Evolutionary conservation across 2,329 filamentous ascomycete genomes (phyloP).

Genomic region (Fusarium annulatum): DNA sequence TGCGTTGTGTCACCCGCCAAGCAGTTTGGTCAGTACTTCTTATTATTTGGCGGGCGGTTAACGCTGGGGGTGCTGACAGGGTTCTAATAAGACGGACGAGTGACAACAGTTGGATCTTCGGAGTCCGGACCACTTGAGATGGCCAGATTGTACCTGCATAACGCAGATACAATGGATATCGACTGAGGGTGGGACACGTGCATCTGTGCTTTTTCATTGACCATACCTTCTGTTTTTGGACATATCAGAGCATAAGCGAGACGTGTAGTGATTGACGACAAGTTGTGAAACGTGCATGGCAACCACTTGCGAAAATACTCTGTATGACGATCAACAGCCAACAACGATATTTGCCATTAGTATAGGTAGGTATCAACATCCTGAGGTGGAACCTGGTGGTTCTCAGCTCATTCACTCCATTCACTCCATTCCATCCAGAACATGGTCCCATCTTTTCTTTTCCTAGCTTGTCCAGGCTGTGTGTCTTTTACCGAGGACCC

Average conservation of each 20-base stretch:
- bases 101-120: constrained; percentile 38
- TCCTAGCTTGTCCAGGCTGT: constrained; percentile 9
- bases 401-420: constrained; percentile 30
- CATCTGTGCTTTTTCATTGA: not conserved
- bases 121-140: constrained; percentile 37
- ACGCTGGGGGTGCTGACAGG: constrained; percentile 13
- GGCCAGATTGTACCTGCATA: constrained; percentile 45
- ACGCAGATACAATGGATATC: constrained; percentile 29
- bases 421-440: constrained; percentile 4
- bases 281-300: constrained; percentile 18
- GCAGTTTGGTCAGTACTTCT: constrained; percentile 23
- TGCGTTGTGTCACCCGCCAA: constrained; percentile 8
- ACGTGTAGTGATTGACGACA: not conserved
- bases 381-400: not conserved
- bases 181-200: constrained; percentile 33
- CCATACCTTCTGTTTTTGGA: constrained; percentile 21
- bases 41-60: constrained; percentile 25
- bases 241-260: constrained; percentile 8
- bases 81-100: constrained; percentile 8
- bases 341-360: not conserved
- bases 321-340: not conserved
- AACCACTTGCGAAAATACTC: not conserved
- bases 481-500: constrained; percentile 14
- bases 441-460: constrained; percentile 18
- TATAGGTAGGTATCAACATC: not conserved